Percentiles rank a stretch among this genome's conserved stretches.
These are phyloP conservation scores for Posidonia australis DNA, from an alignment of 106 monocot species.

Conservation along the genomic window DNA sequence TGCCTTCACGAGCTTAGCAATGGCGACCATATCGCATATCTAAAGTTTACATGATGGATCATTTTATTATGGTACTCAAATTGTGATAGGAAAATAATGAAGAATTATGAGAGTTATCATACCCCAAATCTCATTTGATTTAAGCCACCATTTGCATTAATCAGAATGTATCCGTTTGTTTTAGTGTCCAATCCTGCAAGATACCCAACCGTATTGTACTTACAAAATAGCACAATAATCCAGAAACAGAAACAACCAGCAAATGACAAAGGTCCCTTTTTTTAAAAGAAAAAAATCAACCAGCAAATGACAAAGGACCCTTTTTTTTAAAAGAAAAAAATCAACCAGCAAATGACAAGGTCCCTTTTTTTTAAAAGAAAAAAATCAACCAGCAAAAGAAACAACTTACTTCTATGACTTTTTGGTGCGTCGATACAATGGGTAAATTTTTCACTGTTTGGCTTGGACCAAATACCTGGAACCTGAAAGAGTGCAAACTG, in stretches of 20 bases:
- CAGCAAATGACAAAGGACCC: neutral
- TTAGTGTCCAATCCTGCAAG: slow-evolving; percentile 53
- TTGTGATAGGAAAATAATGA: slow-evolving; percentile 5
- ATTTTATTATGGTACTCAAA: slow-evolving; percentile 4
- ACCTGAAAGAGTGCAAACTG: slow-evolving; percentile 23
- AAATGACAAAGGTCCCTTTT: too few relatives aligned
- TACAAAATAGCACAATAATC: too few relatives aligned
- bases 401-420: slow-evolving; percentile 46
- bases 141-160: slow-evolving; percentile 96
- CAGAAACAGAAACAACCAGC: neutral
- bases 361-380: too few relatives aligned
- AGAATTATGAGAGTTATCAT: slow-evolving; percentile 17
- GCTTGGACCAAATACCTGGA: slow-evolving; percentile 75
- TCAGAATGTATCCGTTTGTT: slow-evolving; percentile 80
- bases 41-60: slow-evolving; percentile 45
- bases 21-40: slow-evolving; percentile 99
- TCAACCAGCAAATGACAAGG: neutral
- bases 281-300: neutral
- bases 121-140: slow-evolving; percentile 99
- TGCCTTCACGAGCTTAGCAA: slow-evolving; percentile 95
- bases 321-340: too few relatives aligned
- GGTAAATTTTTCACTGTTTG: slow-evolving; percentile 48
- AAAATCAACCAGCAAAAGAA: neutral
- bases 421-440: slow-evolving; percentile 50
- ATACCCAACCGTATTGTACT: neutral